Percentiles rank a stretch among this genome's conserved stretches.
Conservation (phyloP, 1,284 basidiomycete species). For the Apiotrichum mycotoxinovorans region DNA sequence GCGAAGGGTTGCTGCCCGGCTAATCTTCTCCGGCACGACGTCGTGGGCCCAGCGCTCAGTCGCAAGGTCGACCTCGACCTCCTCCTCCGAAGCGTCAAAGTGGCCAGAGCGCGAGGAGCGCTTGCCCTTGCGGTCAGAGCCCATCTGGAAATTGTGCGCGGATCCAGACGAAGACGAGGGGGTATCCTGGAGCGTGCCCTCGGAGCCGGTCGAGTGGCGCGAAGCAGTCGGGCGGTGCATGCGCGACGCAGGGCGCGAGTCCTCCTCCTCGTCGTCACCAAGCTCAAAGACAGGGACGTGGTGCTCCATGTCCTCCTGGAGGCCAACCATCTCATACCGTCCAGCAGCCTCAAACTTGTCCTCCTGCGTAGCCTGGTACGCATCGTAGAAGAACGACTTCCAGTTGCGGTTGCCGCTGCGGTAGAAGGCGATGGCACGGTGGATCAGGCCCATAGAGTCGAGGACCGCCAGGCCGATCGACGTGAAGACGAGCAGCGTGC, state of each 20-base stretch:
- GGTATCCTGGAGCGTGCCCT: constrained; percentile 62
- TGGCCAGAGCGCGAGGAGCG: constrained; percentile 17
- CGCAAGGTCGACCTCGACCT: too few species aligned
- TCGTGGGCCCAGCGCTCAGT: neutral
- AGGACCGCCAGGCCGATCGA: constrained; percentile 32
- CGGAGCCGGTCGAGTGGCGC: constrained; percentile 54
- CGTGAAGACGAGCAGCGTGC: constrained; percentile 35
- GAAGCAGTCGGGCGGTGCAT: constrained; percentile 7
- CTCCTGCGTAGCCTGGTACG: constrained; percentile 14
- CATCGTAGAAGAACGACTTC: constrained; percentile 26
- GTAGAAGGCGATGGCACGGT: constrained; percentile 25
- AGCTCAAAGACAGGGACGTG: constrained; percentile 20
- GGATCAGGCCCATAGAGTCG: constrained; percentile 39
- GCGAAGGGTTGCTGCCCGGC: neutral
- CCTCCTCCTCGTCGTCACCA: constrained; percentile 30
- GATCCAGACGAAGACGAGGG: constrained; percentile 15
- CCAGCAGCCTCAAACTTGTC: constrained; percentile 18
- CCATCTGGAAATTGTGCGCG: constrained; percentile 16
- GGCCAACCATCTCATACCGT: constrained; percentile 40
- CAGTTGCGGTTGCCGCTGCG: constrained; percentile 25
- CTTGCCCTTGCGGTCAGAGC: constrained; percentile 8
- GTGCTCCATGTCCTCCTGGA: constrained; percentile 20
- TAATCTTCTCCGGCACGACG: neutral
- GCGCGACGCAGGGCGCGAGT: constrained; percentile 6
- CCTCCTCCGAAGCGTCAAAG: constrained; percentile 24